These are phyloP conservation scores for Laguncularia racemosa DNA, from an alignment of 345 rosid species.

Conservation along the genomic window DNA sequence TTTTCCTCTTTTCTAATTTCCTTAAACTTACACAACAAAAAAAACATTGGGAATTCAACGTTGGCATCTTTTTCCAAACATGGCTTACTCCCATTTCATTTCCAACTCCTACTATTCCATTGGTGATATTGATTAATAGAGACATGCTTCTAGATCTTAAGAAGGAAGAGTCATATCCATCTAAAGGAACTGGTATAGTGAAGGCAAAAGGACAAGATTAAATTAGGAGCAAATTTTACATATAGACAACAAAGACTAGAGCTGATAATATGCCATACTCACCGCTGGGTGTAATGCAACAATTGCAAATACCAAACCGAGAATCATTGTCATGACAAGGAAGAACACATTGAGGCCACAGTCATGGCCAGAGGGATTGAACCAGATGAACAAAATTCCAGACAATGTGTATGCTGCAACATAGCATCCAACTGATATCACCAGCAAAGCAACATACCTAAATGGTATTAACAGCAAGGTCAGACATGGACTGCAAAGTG, in stretches of 20 bases:
- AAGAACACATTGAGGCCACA: conserved; percentile 94
- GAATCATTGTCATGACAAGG: conserved; percentile 80
- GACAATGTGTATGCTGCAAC: conserved; percentile 68
- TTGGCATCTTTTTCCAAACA: too few species aligned
- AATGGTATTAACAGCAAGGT: conserved; percentile 14
- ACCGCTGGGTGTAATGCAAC: conserved; percentile 89
- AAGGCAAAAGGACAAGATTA: too few species aligned
- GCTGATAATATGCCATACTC: conserved; percentile 9
- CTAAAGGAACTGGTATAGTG: too few species aligned
- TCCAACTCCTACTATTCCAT: too few species aligned
- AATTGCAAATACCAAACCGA: conserved; percentile 60
- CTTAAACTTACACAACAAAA: too few species aligned
- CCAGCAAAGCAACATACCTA: conserved; percentile 87
- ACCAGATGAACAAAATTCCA: conserved; percentile 90
- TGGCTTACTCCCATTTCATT: too few species aligned
- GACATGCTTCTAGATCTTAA: neutral
- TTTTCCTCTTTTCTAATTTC: too few species aligned
- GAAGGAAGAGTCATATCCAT: too few species aligned
- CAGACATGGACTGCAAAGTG: conserved; percentile 13
- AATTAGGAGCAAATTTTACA: too few species aligned
- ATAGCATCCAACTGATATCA: conserved; percentile 73
- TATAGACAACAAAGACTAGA: neutral
- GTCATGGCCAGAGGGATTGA: conserved; percentile 90
- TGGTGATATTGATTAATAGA: neutral
- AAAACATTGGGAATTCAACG: too few species aligned